A percentile compares a stretch with the other conserved stretches of the same genome.
phyloP scores from a whole-genome alignment of 345 rosid species.

The Acer negundo region DNA sequence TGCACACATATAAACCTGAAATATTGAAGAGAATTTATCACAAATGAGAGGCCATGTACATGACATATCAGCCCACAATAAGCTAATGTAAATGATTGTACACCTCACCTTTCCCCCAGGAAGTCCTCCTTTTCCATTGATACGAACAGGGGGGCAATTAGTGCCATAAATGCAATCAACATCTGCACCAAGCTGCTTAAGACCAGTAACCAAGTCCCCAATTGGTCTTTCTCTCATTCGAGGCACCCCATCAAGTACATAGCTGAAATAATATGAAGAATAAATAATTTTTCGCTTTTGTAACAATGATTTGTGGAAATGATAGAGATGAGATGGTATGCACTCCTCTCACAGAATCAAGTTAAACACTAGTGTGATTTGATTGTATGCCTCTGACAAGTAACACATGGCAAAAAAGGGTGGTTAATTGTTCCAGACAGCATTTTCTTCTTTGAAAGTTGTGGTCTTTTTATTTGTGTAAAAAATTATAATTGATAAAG shows the following conservation, averaged over 20 bases:
- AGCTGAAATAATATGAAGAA: constrained; percentile 44
- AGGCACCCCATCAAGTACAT: constrained; percentile 89
- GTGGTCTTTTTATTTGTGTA: not conserved
- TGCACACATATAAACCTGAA: not conserved
- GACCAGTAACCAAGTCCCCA: constrained; percentile 84
- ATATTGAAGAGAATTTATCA: not conserved
- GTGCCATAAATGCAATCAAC: constrained; percentile 72
- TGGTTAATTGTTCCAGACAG: not conserved
- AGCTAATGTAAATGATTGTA: not conserved
- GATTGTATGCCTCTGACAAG: not conserved
- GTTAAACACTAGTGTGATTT: not conserved
- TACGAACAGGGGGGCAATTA: constrained; percentile 83
- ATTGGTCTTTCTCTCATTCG: constrained; percentile 98
- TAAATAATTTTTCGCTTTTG: not conserved
- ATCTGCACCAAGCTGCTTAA: constrained; percentile 94
- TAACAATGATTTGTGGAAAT: not conserved
- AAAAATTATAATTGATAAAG: not conserved
- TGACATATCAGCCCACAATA: constrained; percentile 6
- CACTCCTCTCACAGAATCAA: not conserved
- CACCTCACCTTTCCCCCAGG: constrained; percentile 90
- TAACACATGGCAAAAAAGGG: not conserved
- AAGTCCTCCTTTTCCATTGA: constrained; percentile 85
- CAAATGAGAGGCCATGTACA: not conserved
- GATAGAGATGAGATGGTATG: not conserved
- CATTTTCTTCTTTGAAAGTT: not conserved